Conservation (phyloP, 306 rosid species). For the Erythrophleum fordii region DNA sequence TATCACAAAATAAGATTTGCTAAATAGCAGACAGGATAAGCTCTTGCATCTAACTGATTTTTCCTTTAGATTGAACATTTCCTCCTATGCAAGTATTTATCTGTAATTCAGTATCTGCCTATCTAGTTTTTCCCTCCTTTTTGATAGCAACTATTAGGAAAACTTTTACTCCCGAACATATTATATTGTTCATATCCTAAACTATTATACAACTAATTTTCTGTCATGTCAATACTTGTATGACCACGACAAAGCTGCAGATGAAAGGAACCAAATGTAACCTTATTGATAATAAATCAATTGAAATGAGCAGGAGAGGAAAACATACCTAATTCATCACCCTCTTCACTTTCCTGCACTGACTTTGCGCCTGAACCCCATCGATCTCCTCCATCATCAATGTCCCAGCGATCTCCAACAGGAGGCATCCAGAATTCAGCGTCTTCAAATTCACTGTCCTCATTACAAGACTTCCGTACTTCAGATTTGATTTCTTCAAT, state of each 20-base stretch:
- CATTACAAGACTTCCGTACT: constrained; percentile 49
- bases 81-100: background rate
- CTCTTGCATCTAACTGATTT: background rate
- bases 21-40: background rate
- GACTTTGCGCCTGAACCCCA: constrained; percentile 80
- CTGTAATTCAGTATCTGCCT: background rate
- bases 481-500: constrained; percentile 60
- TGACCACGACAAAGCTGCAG: background rate
- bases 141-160: background rate
- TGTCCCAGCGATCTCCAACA: constrained; percentile 86
- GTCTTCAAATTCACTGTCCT: constrained; percentile 61
- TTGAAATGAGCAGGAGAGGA: constrained; percentile 17
- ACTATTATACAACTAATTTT: background rate
- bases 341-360: constrained; percentile 58
- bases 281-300: constrained; percentile 15
- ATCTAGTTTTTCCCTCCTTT: background rate
- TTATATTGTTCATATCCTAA: background rate
- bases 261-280: background rate
- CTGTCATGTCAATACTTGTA: background rate
- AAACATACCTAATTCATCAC: constrained; percentile 57
- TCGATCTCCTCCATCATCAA: constrained; percentile 78
- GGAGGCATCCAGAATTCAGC: constrained; percentile 89
- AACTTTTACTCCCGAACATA: background rate
- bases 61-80: constrained; percentile 3
- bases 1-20: background rate